Percentiles rank a stretch among this genome's conserved stretches.
phyloP scores from a whole-genome alignment of 257 asterid genomes.

The Fraxinus americana region DNA sequence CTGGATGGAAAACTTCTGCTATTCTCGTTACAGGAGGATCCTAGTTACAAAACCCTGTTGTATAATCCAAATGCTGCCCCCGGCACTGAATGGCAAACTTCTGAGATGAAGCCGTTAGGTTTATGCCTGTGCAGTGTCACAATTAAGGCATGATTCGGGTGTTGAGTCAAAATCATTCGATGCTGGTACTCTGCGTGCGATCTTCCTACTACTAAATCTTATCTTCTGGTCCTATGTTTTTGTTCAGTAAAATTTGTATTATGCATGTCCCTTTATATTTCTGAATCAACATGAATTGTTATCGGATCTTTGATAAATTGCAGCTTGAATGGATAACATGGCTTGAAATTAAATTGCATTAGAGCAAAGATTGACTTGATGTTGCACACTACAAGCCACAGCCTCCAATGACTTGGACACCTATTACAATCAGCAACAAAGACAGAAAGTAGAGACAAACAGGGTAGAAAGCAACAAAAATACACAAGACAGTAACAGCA shows the following conservation, averaged over 20 bases:
- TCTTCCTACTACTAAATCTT: not conserved
- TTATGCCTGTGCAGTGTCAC: slow-evolving; percentile 64
- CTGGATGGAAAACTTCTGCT: slow-evolving; percentile 70
- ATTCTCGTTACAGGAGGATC: slow-evolving; percentile 54
- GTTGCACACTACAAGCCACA: not conserved
- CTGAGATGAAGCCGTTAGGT: slow-evolving; percentile 63
- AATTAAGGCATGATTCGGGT: slow-evolving; percentile 48
- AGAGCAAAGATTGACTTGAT: not conserved
- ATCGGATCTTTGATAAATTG: not conserved
- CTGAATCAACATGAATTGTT: not conserved
- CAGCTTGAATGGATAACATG: not conserved
- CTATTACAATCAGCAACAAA: not conserved
- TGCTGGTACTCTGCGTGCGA: not conserved
- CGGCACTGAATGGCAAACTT: slow-evolving; percentile 69
- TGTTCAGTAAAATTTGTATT: not conserved
- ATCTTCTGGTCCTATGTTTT: not conserved
- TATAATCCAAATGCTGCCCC: slow-evolving; percentile 71
- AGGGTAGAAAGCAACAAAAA: too few relatives aligned
- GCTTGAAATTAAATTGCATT: not conserved
- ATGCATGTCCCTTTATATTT: not conserved
- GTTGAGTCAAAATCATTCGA: not conserved
- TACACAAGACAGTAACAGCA: too few relatives aligned
- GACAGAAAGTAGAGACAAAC: not conserved
- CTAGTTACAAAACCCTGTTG: slow-evolving; percentile 47
- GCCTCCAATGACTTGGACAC: not conserved